Percentiles rank a stretch among this genome's conserved stretches.
Evolutionary conservation across 768 basidiomycete species (phyloP).

Genomic region (Tricholoma flavovirens): DNA sequence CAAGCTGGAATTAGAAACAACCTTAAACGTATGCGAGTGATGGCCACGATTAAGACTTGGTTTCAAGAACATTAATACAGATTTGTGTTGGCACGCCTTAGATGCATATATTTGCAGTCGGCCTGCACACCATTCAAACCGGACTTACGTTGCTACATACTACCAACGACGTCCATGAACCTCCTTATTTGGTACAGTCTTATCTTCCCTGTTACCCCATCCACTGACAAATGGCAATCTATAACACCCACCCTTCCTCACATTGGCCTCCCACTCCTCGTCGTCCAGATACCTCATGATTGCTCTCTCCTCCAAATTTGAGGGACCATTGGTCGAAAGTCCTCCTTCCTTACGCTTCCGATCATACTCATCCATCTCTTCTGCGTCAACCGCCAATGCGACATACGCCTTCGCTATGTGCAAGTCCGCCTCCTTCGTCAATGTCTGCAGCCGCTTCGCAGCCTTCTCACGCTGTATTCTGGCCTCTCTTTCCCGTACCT

Average conservation of each 20-base stretch:
- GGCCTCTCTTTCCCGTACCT: conserved; percentile 34
- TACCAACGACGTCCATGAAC: neutral
- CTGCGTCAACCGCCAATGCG: conserved; percentile 49
- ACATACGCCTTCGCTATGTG: conserved; percentile 65
- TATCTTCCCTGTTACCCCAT: neutral
- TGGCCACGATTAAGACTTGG: too few relatives aligned
- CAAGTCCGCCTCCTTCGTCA: conserved; percentile 69
- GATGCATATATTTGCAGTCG: neutral
- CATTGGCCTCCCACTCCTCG: conserved; percentile 58
- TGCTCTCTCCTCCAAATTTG: conserved; percentile 42
- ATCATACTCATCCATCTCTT: conserved; percentile 28
- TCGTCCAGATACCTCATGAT: conserved; percentile 61
- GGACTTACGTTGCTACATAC: neutral
- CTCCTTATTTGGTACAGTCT: neutral
- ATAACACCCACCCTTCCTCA: conserved; percentile 1
- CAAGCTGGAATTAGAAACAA: neutral
- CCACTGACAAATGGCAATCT: neutral
- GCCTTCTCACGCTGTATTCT: conserved; percentile 48
- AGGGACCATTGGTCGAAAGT: conserved; percentile 1
- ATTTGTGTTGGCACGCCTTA: neutral
- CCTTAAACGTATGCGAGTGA: neutral
- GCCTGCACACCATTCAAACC: neutral
- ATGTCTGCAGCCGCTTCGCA: conserved; percentile 52
- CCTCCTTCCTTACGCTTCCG: conserved; percentile 12
- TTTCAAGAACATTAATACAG: too few relatives aligned